Evolutionary conservation across 2,329 filamentous ascomycete species (phyloP), one percentile per base, ranked within the genome.

Genomic region (Colletotrichum camelliae): DNA sequence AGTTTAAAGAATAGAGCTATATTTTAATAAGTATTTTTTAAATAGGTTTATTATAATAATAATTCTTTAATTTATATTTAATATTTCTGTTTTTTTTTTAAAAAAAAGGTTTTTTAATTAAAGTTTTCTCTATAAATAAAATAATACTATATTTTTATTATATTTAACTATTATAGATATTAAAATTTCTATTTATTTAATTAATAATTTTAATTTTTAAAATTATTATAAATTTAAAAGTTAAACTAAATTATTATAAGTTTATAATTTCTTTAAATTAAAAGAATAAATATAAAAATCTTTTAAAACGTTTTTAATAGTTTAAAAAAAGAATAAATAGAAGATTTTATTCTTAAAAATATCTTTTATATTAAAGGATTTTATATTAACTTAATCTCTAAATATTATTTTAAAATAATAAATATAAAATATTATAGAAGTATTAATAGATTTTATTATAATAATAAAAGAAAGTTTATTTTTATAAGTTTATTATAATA

Each of bases 261-360:
- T 1, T 43, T 43, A 18, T 43, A 43, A 8, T 43, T 2, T 43
- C 2, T 43, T 10, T n/a, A 43, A 18, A 43, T 18, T 5, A 18
- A 0, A 43, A 0, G 1, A 43, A 3, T 43, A 43, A 18, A 2
- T 43, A 43, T 5, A 9, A 43, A n/a, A 18, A 0, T n/a, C 3
- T 43, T 18, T 43, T 18, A 43, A 0, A 43, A 43, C 4, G 5
- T 1, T 39, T 0, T 39, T 18, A 39, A 39, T 39, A 39, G 9
- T 0, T 1, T 18, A 5, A 18, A 2, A 18, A 3, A 2, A 3
- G 4, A 9, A 18, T 18, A 1, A 18, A 39, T 39, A 39, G 0
- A 39, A 0, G 4, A 39, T 18, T 0, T 39, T 39, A 39, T 1
- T 9, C 0, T 39, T 5, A 39, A 39, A 0, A 39, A 39, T 9